phyloP scores from a whole-genome alignment of 1,139 yeast species.

The Sporopachydermia cereana region DNA sequence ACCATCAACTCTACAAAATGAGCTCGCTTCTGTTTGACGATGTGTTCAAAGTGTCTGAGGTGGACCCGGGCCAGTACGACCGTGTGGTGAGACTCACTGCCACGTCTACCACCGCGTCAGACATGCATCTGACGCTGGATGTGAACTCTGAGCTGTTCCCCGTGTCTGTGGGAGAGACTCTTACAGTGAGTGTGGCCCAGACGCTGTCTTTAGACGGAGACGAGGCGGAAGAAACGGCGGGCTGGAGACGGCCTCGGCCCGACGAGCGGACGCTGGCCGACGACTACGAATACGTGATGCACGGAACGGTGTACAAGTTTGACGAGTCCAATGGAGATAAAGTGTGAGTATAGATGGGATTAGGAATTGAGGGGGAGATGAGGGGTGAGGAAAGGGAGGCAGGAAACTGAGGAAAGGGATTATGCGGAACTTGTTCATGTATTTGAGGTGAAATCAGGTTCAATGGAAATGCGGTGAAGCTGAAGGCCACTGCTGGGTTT shows the following conservation, averaged over 20 bases:
- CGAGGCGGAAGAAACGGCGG: constrained; percentile 44
- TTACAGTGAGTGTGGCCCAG: constrained; percentile 83
- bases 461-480: too few relatives aligned
- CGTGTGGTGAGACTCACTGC: constrained; percentile 87
- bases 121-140: constrained; percentile 78
- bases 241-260: constrained; percentile 80
- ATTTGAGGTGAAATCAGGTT: too few relatives aligned
- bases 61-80: constrained; percentile 86
- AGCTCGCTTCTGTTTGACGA: constrained; percentile 87
- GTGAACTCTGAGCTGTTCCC: constrained; percentile 91
- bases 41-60: constrained; percentile 75
- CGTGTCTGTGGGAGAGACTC: constrained; percentile 60
- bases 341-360: constrained; percentile 20
- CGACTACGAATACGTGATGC: constrained; percentile 96
- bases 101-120: constrained; percentile 72
- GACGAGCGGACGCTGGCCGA: constrained; percentile 84
- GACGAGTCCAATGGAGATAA: constrained; percentile 70
- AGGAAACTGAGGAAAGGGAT: too few relatives aligned
- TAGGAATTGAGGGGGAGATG: neutral
- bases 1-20: too few relatives aligned
- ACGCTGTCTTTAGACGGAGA: constrained; percentile 52
- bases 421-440: too few relatives aligned
- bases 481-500: too few relatives aligned
- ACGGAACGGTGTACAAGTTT: constrained; percentile 94
- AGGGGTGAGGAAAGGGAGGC: neutral